Base-by-base conservation (phyloP, 331 rosid species). In the Cucumis variabilis region DNA sequence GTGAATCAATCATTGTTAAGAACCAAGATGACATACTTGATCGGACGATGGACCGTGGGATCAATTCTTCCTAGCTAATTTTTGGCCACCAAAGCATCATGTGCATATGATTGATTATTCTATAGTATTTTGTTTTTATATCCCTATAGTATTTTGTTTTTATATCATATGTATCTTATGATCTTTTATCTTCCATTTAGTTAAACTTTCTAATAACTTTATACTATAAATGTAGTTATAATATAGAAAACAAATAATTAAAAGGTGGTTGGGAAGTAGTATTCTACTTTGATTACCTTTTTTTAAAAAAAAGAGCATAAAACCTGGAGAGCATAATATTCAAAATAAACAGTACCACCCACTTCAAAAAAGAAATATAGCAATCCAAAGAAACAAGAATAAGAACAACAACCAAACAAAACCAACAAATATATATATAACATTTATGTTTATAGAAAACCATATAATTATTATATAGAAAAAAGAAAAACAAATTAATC, bases 241-340 rank as follows among this genome's bases (percentile, higher is more conserved):
- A 19, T 8, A 17, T 1, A 16, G 5, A 70, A 28, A 28, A 70
- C 0, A 70, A 7, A 33, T 33, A 33, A 33, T 1, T 33, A 33
- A 41, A 74, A 19, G 79, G 79, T 21, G 3, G 13, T 72, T 72
- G 51, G 67, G 25, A 67, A 33, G 86, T 75, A 77, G 27, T 27
- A 16, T 77, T 48, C 66, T 78, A 88, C 41, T 68, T 25, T 27
- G 7, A 24, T 27, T 0, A 11, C 41, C 7, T 24, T 46, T 76
- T 1, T 20, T 0, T 24, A 33, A 2, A 7, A 41, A 41, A 25
- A 15, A 24, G 90, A 89, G 87, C 91, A 78, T 90, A 89, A 91
- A 90, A 92, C 92, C 89, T 87, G 92, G 91, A 89, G 91, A 84
- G 93, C 65, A 58, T 58, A 92, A 88, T 90, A 91, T 88, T 74